phyloP scores from a whole-genome alignment of 768 basidiomycete genomes.

The Suillus sp. region DNA sequence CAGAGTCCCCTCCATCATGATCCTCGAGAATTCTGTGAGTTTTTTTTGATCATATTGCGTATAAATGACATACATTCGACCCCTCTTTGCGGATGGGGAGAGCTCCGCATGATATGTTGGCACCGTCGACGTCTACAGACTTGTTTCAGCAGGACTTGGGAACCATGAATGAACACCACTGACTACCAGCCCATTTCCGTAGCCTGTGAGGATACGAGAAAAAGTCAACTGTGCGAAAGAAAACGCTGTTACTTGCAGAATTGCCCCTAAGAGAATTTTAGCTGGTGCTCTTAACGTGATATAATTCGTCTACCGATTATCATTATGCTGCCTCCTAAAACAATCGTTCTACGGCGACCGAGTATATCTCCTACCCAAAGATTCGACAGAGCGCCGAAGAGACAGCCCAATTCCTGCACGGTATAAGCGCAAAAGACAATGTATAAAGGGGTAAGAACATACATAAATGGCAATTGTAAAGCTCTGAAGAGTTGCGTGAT shows the following conservation, averaged over 20 bases:
- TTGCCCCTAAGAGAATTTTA: constrained; percentile 22
- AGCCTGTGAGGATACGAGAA: constrained; percentile 41
- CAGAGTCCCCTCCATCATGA: constrained; percentile 13
- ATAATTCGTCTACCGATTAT: constrained; percentile 33
- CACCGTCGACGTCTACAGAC: constrained; percentile 41
- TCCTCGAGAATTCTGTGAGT: constrained; percentile 2
- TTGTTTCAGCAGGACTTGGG: neutral
- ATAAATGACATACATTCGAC: constrained; percentile 29
- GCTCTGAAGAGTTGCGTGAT: constrained; percentile 40
- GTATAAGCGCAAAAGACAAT: neutral
- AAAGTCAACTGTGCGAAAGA: constrained; percentile 44
- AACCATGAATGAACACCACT: constrained; percentile 2
- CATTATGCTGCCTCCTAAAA: constrained; percentile 43
- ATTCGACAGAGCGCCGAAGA: constrained; percentile 44
- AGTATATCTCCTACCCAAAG: constrained; percentile 43
- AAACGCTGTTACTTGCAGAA: constrained; percentile 40
- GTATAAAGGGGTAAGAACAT: constrained; percentile 9
- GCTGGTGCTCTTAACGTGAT: neutral
- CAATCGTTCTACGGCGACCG: constrained; percentile 42
- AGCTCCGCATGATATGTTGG: constrained; percentile 50
- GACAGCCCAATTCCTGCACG: constrained; percentile 45
- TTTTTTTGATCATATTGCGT: neutral
- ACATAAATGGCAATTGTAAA: constrained; percentile 43
- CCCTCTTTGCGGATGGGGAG: constrained; percentile 42
- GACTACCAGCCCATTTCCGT: constrained; percentile 44